Conservation (phyloP, 129 eudicot species). For the Tanacetum coccineum region DNA sequence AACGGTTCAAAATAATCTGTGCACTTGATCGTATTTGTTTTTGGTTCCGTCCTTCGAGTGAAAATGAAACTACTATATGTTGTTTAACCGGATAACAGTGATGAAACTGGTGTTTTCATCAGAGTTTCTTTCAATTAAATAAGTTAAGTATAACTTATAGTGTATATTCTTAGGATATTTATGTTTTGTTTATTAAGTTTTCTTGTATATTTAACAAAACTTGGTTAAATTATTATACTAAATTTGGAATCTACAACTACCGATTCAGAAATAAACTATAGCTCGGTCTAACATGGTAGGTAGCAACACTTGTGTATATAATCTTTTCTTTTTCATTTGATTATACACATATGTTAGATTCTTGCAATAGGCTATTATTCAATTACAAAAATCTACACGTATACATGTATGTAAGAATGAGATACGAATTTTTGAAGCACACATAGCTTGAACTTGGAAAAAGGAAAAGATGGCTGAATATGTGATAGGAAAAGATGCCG, state of each 20-base stretch:
- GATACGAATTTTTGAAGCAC: neutral
- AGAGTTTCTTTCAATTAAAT: no score
- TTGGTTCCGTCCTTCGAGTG: no score
- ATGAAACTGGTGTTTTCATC: no score
- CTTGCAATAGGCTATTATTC: neutral
- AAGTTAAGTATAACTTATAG: no score
- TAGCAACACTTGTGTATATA: neutral
- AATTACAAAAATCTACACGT: neutral
- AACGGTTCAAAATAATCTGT: no score
- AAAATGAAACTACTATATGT: no score
- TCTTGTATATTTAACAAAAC: neutral
- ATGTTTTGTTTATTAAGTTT: neutral
- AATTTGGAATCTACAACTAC: neutral
- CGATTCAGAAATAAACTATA: neutral
- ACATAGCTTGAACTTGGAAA: neutral
- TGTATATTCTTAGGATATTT: neutral
- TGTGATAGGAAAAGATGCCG: conserved; percentile 4
- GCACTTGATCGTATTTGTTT: no score
- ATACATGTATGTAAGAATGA: neutral
- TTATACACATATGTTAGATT: neutral
- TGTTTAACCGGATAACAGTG: no score
- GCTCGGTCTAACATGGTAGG: neutral
- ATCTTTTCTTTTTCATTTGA: neutral
- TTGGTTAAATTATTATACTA: neutral
- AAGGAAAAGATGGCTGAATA: neutral